Evolutionary conservation across 345 rosid species (phyloP), one percentile per base, ranked within the genome.

Genomic region (Psidium guajava): DNA sequence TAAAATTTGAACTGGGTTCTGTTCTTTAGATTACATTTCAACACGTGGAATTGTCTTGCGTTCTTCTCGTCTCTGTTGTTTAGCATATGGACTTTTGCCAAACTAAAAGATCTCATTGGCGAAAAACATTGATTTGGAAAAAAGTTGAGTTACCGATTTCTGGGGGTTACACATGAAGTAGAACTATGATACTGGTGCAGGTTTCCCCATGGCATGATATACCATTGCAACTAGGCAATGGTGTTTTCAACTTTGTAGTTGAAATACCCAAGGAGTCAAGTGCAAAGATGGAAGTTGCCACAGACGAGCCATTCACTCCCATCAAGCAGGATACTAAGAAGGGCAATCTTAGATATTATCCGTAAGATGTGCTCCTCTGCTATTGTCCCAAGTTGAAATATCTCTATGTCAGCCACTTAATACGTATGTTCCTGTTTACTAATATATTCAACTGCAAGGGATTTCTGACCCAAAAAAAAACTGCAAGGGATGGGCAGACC

Each of bases 281-380:
- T 87, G 98, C 98, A 0, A 98, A 98, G 90, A 98, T 98, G 99
- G 99, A 98, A 94, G 91, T 95, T 91, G 99, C 99, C 83, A 98
- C 98, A 27, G 98, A 95, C 74, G 99, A 98, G 90, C 89, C 86
- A 27, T 94, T 86, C 93, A 97, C 99, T 88, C 99, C 98, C 50
- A 97, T 96, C 87, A 96, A 96, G 92, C 98, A 96, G 89, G 98
- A 94, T 80, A 94, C 95, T 0, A 93, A 94, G 87, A 91, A 93
- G 90, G 97, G 97, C 21, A 94, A 94, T 58, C 93, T 92, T 80
- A 87, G 96, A 89, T 94, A 92, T 55, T 94, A 93, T 49, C 95
- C 96, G 97, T 93, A 88, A 88, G 97, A 88, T 83, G 52, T 16
- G 3, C 58, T 85, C 3, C 51, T 82, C 51, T 82, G 59, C 21